phyloP scores from a whole-genome alignment of 2,329 filamentous ascomycete species.

The Cordyceps sp. region DNA sequence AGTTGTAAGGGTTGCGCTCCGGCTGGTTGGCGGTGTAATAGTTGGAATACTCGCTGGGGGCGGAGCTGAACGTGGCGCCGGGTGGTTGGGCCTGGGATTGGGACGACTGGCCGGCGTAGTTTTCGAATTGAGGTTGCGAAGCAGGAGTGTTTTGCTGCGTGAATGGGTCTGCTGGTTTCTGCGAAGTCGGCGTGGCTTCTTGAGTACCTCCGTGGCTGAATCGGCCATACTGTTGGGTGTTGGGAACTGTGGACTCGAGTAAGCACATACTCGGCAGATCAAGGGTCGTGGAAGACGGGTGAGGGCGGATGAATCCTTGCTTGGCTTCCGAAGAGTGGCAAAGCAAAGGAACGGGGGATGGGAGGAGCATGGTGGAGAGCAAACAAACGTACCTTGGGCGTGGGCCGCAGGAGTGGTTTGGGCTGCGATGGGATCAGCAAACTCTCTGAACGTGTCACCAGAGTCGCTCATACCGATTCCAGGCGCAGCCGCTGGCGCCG shows the following conservation, averaged over 20 bases:
- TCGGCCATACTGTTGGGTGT: slow-evolving; percentile 51
- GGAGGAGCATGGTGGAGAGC: neutral
- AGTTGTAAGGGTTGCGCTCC: slow-evolving; percentile 62
- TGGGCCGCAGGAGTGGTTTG: slow-evolving; percentile 9
- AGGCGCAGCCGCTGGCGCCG: slow-evolving; percentile 21
- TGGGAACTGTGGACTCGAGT: slow-evolving; percentile 26
- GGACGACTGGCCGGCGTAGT: slow-evolving; percentile 39
- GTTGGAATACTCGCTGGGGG: slow-evolving; percentile 62
- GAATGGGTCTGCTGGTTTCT: slow-evolving; percentile 83
- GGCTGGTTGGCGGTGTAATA: slow-evolving; percentile 71
- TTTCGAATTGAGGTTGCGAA: slow-evolving; percentile 42
- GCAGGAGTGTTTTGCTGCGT: slow-evolving; percentile 47
- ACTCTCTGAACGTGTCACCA: no score
- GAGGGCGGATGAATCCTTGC: no score
- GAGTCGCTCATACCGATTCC: slow-evolving; percentile 13
- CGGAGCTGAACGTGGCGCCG: slow-evolving; percentile 54
- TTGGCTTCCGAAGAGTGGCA: neutral
- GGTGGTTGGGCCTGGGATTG: slow-evolving; percentile 41
- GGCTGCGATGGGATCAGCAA: slow-evolving; percentile 4
- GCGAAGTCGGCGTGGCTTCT: slow-evolving; percentile 38
- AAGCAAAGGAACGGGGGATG: neutral
- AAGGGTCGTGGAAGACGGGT: neutral
- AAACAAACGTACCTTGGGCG: slow-evolving; percentile 9
- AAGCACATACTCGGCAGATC: neutral
- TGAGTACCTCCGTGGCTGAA: slow-evolving; percentile 47